A percentile compares a stretch with the other conserved stretches of the same genome.
These are phyloP conservation scores for Lactifluus subvellereus DNA, from an alignment of 768 basidiomycete genomes.

Conservation along the genomic window DNA sequence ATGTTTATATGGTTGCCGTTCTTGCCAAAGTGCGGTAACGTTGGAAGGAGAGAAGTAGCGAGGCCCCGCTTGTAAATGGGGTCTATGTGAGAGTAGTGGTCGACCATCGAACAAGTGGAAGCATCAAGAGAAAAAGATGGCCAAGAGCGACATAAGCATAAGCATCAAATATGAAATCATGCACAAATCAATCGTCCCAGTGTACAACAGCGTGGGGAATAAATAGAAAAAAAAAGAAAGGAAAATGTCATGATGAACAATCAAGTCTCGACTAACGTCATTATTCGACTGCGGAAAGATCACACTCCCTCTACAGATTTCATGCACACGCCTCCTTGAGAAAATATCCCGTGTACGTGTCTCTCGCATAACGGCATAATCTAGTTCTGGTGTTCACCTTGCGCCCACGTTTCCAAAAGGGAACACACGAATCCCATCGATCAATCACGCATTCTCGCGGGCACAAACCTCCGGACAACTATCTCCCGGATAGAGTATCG, in stretches of 20 bases:
- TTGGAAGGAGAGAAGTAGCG: not conserved
- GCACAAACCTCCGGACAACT: slow-evolving; percentile 76
- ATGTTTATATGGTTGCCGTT: not conserved
- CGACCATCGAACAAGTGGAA: not conserved
- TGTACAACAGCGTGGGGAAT: not conserved
- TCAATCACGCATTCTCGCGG: slow-evolving; percentile 88
- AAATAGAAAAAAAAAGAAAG: not conserved
- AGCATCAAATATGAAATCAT: not conserved
- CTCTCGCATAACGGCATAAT: not conserved
- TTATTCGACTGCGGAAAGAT: not conserved
- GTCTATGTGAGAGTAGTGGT: not conserved
- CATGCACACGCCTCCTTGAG: not conserved
- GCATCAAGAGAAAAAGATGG: not conserved
- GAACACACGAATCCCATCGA: not conserved
- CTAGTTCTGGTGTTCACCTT: not conserved
- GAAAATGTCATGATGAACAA: not conserved
- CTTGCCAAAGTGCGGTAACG: not conserved
- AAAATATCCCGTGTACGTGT: not conserved
- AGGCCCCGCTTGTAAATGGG: not conserved
- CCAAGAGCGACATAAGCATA: not conserved
- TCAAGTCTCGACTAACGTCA: not conserved
- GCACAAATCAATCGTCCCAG: not conserved
- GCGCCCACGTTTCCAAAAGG: not conserved
- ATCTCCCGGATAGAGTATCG: slow-evolving; percentile 84
- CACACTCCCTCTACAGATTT: not conserved